These are phyloP conservation scores for Fonsecaea nubica DNA, from an alignment of 2,329 filamentous ascomycete species.

Conservation along the genomic window DNA sequence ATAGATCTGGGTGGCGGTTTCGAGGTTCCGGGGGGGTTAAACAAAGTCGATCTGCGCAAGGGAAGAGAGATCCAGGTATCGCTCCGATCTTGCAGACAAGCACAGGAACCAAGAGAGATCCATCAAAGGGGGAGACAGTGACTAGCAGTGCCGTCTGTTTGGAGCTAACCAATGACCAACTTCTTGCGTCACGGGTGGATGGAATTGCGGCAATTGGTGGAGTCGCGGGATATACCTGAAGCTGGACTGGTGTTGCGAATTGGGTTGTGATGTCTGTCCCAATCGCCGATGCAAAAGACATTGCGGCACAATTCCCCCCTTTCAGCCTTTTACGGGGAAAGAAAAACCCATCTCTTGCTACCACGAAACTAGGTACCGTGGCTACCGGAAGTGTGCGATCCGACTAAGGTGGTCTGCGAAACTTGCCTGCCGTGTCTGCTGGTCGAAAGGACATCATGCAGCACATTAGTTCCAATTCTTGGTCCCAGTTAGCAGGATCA, in stretches of 20 bases:
- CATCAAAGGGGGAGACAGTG: neutral
- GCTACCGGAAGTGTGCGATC: neutral
- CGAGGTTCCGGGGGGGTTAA: neutral
- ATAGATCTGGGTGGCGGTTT: conserved; percentile 4
- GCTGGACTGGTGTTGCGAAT: conserved; percentile 1
- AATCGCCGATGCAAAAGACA: neutral
- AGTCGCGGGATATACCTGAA: neutral
- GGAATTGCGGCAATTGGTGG: neutral
- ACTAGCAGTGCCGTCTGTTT: neutral
- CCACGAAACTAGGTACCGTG: neutral
- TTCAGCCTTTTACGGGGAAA: neutral
- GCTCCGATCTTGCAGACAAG: conserved; percentile 26
- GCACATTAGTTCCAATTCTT: neutral
- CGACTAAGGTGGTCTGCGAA: neutral
- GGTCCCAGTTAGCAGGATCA: neutral
- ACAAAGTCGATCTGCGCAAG: conserved; percentile 17
- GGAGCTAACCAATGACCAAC: neutral
- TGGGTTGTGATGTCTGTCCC: neutral
- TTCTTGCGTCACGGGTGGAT: conserved; percentile 12
- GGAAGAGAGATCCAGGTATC: conserved; percentile 21
- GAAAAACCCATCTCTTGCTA: neutral
- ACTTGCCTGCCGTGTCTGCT: conserved; percentile 10
- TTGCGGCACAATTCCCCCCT: too few relatives aligned
- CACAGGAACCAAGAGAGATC: neutral
- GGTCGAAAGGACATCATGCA: neutral